Base-by-base conservation (phyloP, 1,284 basidiomycete genomes). In the Tilletia indica region DNA sequence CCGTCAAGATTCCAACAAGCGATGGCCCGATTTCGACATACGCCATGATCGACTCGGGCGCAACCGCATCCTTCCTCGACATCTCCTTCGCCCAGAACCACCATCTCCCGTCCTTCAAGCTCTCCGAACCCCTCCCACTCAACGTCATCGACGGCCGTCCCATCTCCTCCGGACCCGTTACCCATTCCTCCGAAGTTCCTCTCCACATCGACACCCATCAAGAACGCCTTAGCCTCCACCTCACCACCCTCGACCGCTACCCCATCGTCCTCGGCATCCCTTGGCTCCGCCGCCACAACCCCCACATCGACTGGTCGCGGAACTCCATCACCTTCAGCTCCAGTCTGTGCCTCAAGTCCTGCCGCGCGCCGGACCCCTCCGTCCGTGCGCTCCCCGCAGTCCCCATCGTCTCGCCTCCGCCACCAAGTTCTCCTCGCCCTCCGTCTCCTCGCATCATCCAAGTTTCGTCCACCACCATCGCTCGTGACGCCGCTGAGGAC, bases 321-420 rank as follows among this genome's bases (percentile, higher is more conserved):
- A 31, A 31, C 51, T n/a, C 16, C 16, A 31, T 54, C 25, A 54
- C 51, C 19, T 31, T 54, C 25, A 19, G 51, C 19, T 54, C 16
- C 51, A 54, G 25, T 54, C 51, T 54, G 16, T 54, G 51, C 19
- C 51, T 54, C 51, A n/a, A n/a, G 51, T 54, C 51, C 51, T n/a
- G n/a, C n/a, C n/a, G n/a, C n/a, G n/a, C n/a, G n/a, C n/a, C n/a
- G n/a, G n/a, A n/a, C n/a, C n/a, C n/a, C n/a, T n/a, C n/a, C n/a
- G n/a, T n/a, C n/a, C n/a, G n/a, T n/a, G n/a, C n/a, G n/a, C n/a
- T n/a, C n/a, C n/a, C n/a, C n/a, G n/a, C n/a, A n/a, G n/a, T n/a
- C n/a, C n/a, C n/a, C n/a, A n/a, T n/a, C n/a, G n/a, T n/a, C n/a
- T n/a, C n/a, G n/a, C n/a, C n/a, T n/a, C n/a, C n/a, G n/a, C n/a